A percentile compares a stretch with the other conserved stretches of the same genome.
Conservation (phyloP, 306 rosid species). For the Rosa persica region DNA sequence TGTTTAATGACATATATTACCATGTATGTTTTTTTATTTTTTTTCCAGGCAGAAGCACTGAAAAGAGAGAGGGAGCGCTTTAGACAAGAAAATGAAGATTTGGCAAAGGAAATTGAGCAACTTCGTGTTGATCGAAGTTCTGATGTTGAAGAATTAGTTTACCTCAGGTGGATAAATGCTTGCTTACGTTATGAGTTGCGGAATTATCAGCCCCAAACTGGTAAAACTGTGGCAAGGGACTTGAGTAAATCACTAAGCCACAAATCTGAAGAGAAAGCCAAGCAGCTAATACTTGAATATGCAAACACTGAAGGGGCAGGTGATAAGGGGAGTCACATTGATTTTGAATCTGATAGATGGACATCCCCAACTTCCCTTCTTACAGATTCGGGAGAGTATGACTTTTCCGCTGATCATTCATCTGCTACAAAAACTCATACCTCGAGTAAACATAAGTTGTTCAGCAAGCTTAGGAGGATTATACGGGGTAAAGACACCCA, state of each 20-base stretch:
- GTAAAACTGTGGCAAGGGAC: constrained; percentile 83
- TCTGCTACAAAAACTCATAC: constrained; percentile 40
- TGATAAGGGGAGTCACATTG: constrained; percentile 38
- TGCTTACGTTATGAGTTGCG: constrained; percentile 82
- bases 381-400: constrained; percentile 53
- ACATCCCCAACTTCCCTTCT: constrained; percentile 62
- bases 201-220: constrained; percentile 58
- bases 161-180: constrained; percentile 88
- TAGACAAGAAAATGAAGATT: constrained; percentile 42
- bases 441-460: constrained; percentile 44
- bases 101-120: constrained; percentile 58
- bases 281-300: constrained; percentile 79
- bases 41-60: constrained; percentile 47
- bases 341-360: constrained; percentile 70
- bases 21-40: constrained; percentile 1
- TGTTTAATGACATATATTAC: neutral
- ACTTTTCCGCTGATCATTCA: constrained; percentile 40
- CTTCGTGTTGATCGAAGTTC: constrained; percentile 57
- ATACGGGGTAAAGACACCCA: constrained; percentile 47
- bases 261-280: constrained; percentile 78
- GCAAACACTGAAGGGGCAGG: constrained; percentile 54
- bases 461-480: constrained; percentile 62
- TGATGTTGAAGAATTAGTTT: constrained; percentile 83
- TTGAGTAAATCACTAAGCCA: constrained; percentile 77
- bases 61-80: constrained; percentile 50